phyloP scores from a whole-genome alignment of 441 rosid genomes.

The Brassica hybrid region DNA sequence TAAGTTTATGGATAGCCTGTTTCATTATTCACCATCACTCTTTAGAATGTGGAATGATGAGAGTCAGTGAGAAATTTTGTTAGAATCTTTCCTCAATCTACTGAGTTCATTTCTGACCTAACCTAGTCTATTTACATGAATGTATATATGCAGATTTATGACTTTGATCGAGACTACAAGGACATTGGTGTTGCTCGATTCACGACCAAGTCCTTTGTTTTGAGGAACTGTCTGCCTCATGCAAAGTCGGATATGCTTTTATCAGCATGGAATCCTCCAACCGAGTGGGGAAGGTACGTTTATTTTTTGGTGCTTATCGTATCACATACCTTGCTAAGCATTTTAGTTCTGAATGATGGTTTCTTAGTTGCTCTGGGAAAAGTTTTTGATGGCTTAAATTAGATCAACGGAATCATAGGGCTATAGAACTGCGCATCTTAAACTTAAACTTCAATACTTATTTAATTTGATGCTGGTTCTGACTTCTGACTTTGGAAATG shows the following conservation, averaged over 20 bases:
- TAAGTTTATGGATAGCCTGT: slow-evolving; percentile 39
- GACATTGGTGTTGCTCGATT: slow-evolving; percentile 89
- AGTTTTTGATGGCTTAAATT: slow-evolving; percentile 15
- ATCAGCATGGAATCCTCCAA: slow-evolving; percentile 95
- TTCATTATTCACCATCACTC: slow-evolving; percentile 10
- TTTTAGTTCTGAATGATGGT: not conserved
- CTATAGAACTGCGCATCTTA: not conserved
- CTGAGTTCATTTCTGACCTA: not conserved
- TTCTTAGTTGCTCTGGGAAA: slow-evolving; percentile 22
- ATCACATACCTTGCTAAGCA: not conserved
- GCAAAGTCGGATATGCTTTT: slow-evolving; percentile 89
- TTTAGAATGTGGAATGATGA: slow-evolving; percentile 17
- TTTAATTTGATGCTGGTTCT: slow-evolving; percentile 11
- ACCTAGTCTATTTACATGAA: slow-evolving; percentile 7
- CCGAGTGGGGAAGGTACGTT: slow-evolving; percentile 95
- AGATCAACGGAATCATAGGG: not conserved
- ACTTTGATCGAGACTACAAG: slow-evolving; percentile 96
- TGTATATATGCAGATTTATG: slow-evolving; percentile 66
- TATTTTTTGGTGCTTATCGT: slow-evolving; percentile 20
- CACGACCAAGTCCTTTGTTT: slow-evolving; percentile 80
- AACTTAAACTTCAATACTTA: slow-evolving; percentile 8
- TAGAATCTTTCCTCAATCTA: slow-evolving; percentile 8
- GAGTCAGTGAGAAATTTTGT: slow-evolving; percentile 16
- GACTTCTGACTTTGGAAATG: slow-evolving; percentile 14
- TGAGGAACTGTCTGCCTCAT: slow-evolving; percentile 78